Percentiles rank a stretch among this genome's conserved stretches.
Conservation (phyloP, 2,329 filamentous ascomycete genomes). For the Cytospora piceicola region DNA sequence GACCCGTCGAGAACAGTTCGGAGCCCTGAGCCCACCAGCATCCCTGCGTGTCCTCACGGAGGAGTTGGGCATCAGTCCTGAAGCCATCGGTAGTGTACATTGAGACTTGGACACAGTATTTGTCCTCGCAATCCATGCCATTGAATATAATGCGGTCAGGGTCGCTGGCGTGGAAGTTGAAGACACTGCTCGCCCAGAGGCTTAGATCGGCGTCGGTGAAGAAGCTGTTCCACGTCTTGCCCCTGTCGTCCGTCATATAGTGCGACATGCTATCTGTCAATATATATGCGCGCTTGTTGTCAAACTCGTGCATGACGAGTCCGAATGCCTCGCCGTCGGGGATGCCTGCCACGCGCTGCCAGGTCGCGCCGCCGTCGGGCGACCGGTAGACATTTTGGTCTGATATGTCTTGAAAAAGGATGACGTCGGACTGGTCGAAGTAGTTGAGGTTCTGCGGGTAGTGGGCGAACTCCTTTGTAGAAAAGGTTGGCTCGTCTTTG, state of each 20-base stretch:
- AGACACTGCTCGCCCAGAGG: constrained; percentile 53
- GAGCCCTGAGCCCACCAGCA: constrained; percentile 89
- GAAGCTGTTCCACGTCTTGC: constrained; percentile 80
- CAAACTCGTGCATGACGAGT: constrained; percentile 77
- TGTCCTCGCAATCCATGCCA: constrained; percentile 68
- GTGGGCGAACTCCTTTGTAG: constrained; percentile 66
- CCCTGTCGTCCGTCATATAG: constrained; percentile 82
- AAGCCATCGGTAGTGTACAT: constrained; percentile 89
- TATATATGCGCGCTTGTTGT: constrained; percentile 79
- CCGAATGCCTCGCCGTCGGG: constrained; percentile 64
- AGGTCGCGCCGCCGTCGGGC: constrained; percentile 76
- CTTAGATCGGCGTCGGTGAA: constrained; percentile 62
- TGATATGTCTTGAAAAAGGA: constrained; percentile 72
- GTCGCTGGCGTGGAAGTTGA: constrained; percentile 84
- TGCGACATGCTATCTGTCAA: constrained; percentile 71
- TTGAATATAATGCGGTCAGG: constrained; percentile 86
- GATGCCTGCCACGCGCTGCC: constrained; percentile 69
- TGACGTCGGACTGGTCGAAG: constrained; percentile 85
- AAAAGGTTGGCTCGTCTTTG: constrained; percentile 68
- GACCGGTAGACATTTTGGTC: constrained; percentile 75
- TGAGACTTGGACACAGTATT: constrained; percentile 65
- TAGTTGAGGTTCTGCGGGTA: constrained; percentile 76
- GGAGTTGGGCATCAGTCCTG: constrained; percentile 62
- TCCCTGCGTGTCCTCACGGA: constrained; percentile 71
- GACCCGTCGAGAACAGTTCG: constrained; percentile 71